phyloP scores from a whole-genome alignment of 148 eudicot species.

The Cornus florida region DNA sequence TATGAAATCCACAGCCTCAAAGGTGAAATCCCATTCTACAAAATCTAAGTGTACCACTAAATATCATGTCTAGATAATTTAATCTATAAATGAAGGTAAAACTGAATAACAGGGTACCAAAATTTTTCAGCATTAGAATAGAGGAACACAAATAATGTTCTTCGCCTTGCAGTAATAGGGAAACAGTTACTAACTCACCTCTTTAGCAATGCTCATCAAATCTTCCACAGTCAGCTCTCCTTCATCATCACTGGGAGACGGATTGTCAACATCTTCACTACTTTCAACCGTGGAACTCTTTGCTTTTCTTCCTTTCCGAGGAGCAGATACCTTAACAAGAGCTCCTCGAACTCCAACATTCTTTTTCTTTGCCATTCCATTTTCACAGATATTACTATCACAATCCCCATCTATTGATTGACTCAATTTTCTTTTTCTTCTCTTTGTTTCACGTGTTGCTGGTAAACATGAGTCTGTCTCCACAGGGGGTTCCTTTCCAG shows the following conservation, averaged over 20 bases:
- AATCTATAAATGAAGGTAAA: not conserved
- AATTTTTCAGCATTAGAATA: not conserved
- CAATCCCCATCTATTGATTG: conserved; percentile 19
- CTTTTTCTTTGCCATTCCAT: conserved; percentile 28
- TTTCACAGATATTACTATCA: conserved; percentile 15
- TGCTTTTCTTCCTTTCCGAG: conserved; percentile 21
- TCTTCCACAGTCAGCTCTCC: conserved; percentile 66
- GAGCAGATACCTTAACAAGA: conserved; percentile 1
- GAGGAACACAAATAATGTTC: not conserved
- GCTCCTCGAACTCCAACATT: conserved; percentile 25
- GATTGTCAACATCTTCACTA: conserved; percentile 27
- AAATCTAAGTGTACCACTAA: not conserved
- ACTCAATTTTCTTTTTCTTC: conserved; percentile 23
- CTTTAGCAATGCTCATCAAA: conserved; percentile 72
- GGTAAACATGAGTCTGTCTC: conserved; percentile 10
- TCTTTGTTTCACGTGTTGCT: conserved; percentile 28
- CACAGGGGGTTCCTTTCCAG: conserved; percentile 5
- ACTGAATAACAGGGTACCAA: not conserved
- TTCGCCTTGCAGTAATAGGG: not conserved
- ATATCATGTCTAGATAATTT: not conserved
- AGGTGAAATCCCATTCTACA: not conserved
- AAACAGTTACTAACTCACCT: conserved; percentile 37
- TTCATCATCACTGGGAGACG: conserved; percentile 46
- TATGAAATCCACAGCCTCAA: not conserved
- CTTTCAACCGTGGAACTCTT: conserved; percentile 6